A percentile compares a stretch with the other conserved stretches of the same genome.
phyloP scores from a whole-genome alignment of 1,284 basidiomycete genomes.

The Cyathus olla region DNA sequence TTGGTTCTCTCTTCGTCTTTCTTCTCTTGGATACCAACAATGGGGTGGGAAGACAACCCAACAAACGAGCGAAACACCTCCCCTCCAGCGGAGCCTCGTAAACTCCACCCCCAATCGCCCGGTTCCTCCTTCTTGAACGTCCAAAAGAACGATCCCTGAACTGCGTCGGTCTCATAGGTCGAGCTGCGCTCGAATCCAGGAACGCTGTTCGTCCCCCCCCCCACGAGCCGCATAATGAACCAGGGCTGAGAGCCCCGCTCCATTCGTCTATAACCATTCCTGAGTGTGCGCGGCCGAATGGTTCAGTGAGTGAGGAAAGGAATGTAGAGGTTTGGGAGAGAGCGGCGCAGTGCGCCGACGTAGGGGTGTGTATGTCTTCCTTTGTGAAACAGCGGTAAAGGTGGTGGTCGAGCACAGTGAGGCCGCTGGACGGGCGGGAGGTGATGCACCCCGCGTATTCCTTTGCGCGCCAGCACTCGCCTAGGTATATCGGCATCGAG shows the following conservation, averaged over 20 bases:
- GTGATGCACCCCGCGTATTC: constrained; percentile 71
- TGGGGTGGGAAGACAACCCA: constrained; percentile 33
- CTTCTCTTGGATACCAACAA: constrained; percentile 11
- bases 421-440: constrained; percentile 43
- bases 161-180: constrained; percentile 75
- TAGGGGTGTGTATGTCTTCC: constrained; percentile 68
- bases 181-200: constrained; percentile 77
- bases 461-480: constrained; percentile 84
- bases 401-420: constrained; percentile 85
- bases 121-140: constrained; percentile 82
- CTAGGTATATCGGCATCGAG: constrained; percentile 75
- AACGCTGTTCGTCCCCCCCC: constrained; percentile 56
- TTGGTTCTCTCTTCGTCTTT: constrained; percentile 32
- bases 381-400: constrained; percentile 87
- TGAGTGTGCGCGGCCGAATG: constrained; percentile 60
- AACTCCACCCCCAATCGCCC: constrained; percentile 85
- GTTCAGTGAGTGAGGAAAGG: constrained; percentile 50
- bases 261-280: constrained; percentile 88
- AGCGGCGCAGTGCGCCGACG: constrained; percentile 64
- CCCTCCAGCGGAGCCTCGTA: constrained; percentile 74
- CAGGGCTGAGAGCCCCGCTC: constrained; percentile 83
- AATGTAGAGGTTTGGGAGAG: constrained; percentile 46
- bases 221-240: constrained; percentile 59
- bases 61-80: constrained; percentile 68
- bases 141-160: constrained; percentile 88